A percentile compares a stretch with the other conserved stretches of the same genome.
Conservation (phyloP, 108 stramenopile genomes). For the Cyclostephanos invisitatus region DNA sequence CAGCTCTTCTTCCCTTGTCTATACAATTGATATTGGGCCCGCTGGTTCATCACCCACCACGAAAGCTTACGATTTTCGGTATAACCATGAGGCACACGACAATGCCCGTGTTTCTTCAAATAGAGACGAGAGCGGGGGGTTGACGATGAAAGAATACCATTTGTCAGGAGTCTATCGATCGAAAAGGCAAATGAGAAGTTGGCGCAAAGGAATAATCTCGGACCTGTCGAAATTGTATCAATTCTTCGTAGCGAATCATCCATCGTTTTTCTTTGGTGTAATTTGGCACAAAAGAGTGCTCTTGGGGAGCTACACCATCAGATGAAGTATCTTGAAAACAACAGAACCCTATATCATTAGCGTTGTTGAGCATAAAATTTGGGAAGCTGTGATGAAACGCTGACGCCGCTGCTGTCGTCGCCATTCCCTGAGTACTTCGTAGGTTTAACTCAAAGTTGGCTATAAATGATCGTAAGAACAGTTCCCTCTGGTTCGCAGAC, state of each 20-base stretch:
- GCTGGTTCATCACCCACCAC: conserved; percentile 37
- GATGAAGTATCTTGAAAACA: not conserved
- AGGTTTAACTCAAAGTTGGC: not conserved
- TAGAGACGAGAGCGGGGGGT: not conserved
- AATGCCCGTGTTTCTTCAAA: conserved; percentile 33
- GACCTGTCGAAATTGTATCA: conserved; percentile 5
- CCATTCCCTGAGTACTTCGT: not conserved
- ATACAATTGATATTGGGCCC: conserved; percentile 18
- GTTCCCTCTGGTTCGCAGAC: conserved; percentile 1
- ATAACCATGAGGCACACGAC: conserved; percentile 30
- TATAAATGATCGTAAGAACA: not conserved
- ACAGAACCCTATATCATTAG: not conserved
- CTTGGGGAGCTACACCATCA: not conserved
- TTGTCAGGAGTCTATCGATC: not conserved
- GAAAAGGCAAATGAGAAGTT: not conserved
- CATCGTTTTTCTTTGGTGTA: conserved; percentile 1
- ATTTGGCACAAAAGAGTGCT: not conserved
- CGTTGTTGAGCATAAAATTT: not conserved
- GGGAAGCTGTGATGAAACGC: not conserved
- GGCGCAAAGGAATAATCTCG: not conserved
- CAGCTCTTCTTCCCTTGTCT: conserved; percentile 10
- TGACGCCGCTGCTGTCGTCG: not conserved
- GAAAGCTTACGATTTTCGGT: conserved; percentile 26
- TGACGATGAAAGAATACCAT: not conserved
- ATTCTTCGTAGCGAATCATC: conserved; percentile 12